Percentiles rank a stretch among this genome's conserved stretches.
These are phyloP conservation scores for Piedraia hortae DNA, from an alignment of 2,329 filamentous ascomycete species.

Conservation along the genomic window DNA sequence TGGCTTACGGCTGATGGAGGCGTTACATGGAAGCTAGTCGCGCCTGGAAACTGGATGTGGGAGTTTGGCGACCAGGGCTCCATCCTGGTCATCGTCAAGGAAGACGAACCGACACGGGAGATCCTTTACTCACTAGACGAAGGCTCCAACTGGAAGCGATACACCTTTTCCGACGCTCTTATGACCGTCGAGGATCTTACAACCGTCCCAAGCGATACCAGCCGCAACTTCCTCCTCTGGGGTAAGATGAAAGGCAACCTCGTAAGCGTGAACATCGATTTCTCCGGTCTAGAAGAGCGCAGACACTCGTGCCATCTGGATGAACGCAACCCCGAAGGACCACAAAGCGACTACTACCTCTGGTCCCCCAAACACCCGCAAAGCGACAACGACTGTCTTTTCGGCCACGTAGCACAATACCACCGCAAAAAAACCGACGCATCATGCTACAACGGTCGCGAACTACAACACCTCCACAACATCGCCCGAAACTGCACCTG, in stretches of 20 bases:
- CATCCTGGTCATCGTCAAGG: constrained; percentile 63
- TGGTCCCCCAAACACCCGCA: constrained; percentile 73
- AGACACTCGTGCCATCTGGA: constrained; percentile 35
- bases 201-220: constrained; percentile 67
- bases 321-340: constrained; percentile 25
- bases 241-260: constrained; percentile 32
- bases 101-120: constrained; percentile 36
- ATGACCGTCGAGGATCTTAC: constrained; percentile 56
- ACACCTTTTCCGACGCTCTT: constrained; percentile 38
- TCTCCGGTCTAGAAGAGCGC: constrained; percentile 48
- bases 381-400: constrained; percentile 55
- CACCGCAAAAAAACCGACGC: constrained; percentile 62
- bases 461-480: constrained; percentile 37
- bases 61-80: constrained; percentile 89
- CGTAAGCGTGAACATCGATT: constrained; percentile 65
- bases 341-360: constrained; percentile 44
- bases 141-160: constrained; percentile 51
- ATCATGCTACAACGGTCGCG: constrained; percentile 55
- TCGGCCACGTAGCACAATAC: constrained; percentile 73
- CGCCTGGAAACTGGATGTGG: constrained; percentile 76
- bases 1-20: constrained; percentile 86
- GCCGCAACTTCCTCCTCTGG: constrained; percentile 82
- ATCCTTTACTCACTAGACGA: constrained; percentile 58
- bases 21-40: constrained; percentile 58
- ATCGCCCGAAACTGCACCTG: constrained; percentile 55